Evolutionary conservation across 192 early-diverging fungal species (phyloP), one percentile per base, ranked within the genome.

Genomic region (Borealophlyctis nickersoniae): DNA sequence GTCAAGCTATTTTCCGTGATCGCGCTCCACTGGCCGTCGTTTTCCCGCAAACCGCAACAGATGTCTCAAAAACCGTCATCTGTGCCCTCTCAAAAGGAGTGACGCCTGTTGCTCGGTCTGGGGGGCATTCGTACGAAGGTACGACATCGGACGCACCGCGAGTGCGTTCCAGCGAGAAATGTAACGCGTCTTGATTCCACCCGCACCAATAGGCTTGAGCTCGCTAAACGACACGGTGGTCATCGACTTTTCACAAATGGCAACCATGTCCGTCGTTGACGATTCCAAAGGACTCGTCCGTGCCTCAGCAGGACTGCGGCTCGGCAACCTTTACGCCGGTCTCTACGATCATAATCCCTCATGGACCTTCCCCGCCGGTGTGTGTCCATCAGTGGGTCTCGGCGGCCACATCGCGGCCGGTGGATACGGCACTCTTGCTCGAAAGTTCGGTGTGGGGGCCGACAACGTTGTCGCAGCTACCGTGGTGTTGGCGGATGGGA

Each of bases 361-460:
- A 30, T 81, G 62, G 52, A 66, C 67, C 16, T 71, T 85, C 49
- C 73, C 80, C 29, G 80, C 61, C 3, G 84, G 84, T 4, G 75
- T 74, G 2, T 86, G 84, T 66, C 83, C 83, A 32, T 71, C 69
- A 24, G 84, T 86, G 27, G 86, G 86, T 14, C 67, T 87, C 45
- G 80, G 80, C 57, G 86, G 86, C 34, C 77, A 79, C 58, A 67
- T 77, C 2, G 66, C 73, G 35, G 86, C 78, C 2, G 86, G 86
- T 50, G 86, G 86, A 28, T 78, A 77, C 33, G 86, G 86, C 16
- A 39, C 79, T 26, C 45, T 75, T 3, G 62, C 65, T 13, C 69
- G 84, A 22, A 81, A 82, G 57, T 74, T 74, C 53, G 85, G 84
- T 60, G 32, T 82, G 0, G 71, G 80, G 26, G 69, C 70, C 23